These are phyloP conservation scores for Ilyonectria sp. DNA, from an alignment of 2,329 filamentous ascomycete species.

Conservation along the genomic window DNA sequence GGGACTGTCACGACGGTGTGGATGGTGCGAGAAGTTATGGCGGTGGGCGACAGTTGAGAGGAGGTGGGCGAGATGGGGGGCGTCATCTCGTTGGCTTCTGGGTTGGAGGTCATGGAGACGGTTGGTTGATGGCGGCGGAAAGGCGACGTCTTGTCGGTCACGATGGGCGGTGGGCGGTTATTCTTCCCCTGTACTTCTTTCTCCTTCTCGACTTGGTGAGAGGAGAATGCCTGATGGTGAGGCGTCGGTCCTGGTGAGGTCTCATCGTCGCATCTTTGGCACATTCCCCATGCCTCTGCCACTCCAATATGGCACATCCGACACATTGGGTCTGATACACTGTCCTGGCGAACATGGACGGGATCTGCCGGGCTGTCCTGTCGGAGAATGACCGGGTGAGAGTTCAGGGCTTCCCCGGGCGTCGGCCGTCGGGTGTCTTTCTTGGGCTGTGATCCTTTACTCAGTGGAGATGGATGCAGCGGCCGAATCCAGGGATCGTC, in stretches of 20 bases:
- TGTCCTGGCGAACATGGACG: constrained; percentile 44
- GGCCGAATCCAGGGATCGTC: constrained; percentile 6
- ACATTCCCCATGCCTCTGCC: constrained; percentile 42
- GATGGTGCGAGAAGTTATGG: constrained; percentile 24
- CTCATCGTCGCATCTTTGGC: constrained; percentile 46
- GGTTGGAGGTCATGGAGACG: constrained; percentile 33
- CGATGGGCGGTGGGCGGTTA: constrained; percentile 38
- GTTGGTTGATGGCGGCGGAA: constrained; percentile 33
- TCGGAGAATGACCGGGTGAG: constrained; percentile 38
- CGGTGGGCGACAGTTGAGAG: neutral
- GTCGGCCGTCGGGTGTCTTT: constrained; percentile 34
- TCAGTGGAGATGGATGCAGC: constrained; percentile 1
- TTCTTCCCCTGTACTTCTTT: constrained; percentile 27
- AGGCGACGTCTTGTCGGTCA: constrained; percentile 22
- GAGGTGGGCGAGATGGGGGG: constrained; percentile 26
- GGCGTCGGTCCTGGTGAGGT: constrained; percentile 12
- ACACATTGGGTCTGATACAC: constrained; percentile 40
- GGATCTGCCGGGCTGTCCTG: constrained; percentile 42
- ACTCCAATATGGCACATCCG: constrained; percentile 41
- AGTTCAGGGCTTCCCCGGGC: constrained; percentile 31
- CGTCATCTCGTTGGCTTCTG: constrained; percentile 36
- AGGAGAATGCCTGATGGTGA: constrained; percentile 22
- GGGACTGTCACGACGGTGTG: constrained; percentile 22
- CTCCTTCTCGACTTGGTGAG: constrained; percentile 23
- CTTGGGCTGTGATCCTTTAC: constrained; percentile 22